Conservation (phyloP, 2,329 filamentous ascomycete species). For the Trichoderma asperellum region DNA sequence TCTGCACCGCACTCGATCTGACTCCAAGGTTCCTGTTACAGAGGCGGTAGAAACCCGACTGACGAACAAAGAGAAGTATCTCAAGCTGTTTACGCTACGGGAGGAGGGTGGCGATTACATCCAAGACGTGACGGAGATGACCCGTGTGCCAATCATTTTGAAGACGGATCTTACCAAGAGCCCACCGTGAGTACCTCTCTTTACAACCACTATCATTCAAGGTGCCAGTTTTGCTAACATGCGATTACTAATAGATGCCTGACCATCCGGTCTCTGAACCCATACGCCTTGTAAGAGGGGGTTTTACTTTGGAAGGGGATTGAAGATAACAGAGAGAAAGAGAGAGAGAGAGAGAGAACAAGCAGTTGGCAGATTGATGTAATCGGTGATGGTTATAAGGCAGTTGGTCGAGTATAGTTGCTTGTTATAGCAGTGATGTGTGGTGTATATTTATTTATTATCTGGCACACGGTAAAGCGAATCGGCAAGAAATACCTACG, state of each 20-base stretch:
- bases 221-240: constrained; percentile 33
- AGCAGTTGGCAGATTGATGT: constrained; percentile 27
- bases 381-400: neutral
- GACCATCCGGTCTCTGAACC: constrained; percentile 82
- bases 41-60: constrained; percentile 79
- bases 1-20: constrained; percentile 87
- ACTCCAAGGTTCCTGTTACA: constrained; percentile 81
- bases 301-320: neutral
- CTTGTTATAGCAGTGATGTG: constrained; percentile 28
- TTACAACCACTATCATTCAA: neutral
- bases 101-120: constrained; percentile 96
- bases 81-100: constrained; percentile 84
- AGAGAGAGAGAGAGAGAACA: neutral
- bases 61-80: constrained; percentile 94
- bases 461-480: constrained; percentile 26
- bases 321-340: neutral
- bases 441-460: constrained; percentile 32
- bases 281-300: constrained; percentile 64
- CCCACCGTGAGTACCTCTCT: constrained; percentile 81
- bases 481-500: neutral
- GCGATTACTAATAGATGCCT: constrained; percentile 61
- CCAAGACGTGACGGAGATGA: constrained; percentile 98
- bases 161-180: constrained; percentile 99
- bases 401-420: constrained; percentile 9
- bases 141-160: constrained; percentile 92